These are phyloP conservation scores for Aureobasidium sp. DNA, from an alignment of 2,329 filamentous ascomycete species.

Conservation along the genomic window DNA sequence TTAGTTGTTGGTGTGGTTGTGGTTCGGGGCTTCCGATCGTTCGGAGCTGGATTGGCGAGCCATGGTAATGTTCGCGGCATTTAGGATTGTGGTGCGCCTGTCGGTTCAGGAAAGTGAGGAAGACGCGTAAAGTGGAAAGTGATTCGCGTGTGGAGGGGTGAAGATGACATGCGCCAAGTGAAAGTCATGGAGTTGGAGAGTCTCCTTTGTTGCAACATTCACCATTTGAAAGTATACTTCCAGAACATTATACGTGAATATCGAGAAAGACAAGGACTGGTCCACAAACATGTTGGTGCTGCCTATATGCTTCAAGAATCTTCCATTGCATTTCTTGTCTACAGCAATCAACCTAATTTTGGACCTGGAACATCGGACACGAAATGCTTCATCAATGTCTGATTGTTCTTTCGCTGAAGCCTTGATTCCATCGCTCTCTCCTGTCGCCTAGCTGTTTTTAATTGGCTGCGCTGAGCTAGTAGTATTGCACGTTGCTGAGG, in stretches of 20 bases:
- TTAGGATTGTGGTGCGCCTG: neutral
- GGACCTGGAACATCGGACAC: neutral
- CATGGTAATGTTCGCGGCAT: conserved; percentile 32
- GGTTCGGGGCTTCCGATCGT: conserved; percentile 14
- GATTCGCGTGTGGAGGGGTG: neutral
- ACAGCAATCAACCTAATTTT: neutral
- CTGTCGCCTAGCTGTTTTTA: neutral
- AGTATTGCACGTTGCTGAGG: neutral
- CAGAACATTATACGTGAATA: neutral
- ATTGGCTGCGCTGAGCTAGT: neutral
- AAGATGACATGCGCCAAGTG: conserved; percentile 12
- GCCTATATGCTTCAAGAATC: neutral
- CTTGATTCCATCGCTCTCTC: neutral
- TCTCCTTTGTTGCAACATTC: neutral
- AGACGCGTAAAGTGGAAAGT: conserved; percentile 9
- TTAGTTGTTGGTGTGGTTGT: conserved; percentile 15
- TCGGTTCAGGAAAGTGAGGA: neutral
- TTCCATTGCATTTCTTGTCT: neutral
- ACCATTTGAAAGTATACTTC: neutral
- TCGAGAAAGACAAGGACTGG: neutral
- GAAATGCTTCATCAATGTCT: conserved; percentile 9
- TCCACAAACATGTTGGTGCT: neutral
- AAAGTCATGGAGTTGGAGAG: neutral
- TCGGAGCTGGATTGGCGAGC: conserved; percentile 21
- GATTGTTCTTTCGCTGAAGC: neutral